Percentiles rank a stretch among this genome's conserved stretches.
These are phyloP conservation scores for Lanzia echinophila DNA, from an alignment of 2,329 filamentous ascomycete genomes.

Conservation along the genomic window DNA sequence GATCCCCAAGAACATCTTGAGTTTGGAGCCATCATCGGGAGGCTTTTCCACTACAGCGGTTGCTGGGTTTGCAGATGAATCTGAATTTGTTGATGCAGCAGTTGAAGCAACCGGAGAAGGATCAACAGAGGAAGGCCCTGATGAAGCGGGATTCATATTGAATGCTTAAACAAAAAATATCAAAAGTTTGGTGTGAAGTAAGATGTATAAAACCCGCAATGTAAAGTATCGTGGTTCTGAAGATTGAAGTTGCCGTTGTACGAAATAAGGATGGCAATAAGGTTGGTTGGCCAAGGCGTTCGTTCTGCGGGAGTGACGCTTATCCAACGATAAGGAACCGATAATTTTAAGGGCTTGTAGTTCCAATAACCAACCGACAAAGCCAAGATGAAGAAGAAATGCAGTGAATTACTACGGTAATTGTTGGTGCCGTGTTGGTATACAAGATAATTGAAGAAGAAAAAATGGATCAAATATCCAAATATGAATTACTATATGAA, in stretches of 20 bases:
- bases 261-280: background rate
- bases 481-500: too few relatives aligned
- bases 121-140: conserved; percentile 21
- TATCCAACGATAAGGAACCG: background rate
- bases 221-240: background rate
- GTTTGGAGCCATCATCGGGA: conserved; percentile 76
- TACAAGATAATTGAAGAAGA: too few relatives aligned
- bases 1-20: conserved; percentile 82
- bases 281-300: background rate
- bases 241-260: conserved; percentile 5
- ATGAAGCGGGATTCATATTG: conserved; percentile 27
- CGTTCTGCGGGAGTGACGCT: background rate
- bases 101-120: conserved; percentile 23
- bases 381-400: too few relatives aligned
- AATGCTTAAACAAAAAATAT: background rate
- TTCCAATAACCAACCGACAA: too few relatives aligned
- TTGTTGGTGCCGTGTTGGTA: too few relatives aligned
- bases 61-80: conserved; percentile 16
- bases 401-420: too few relatives aligned
- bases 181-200: background rate
- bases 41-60: conserved; percentile 42
- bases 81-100: conserved; percentile 22
- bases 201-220: background rate
- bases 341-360: too few relatives aligned
- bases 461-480: too few relatives aligned